Conservation (phyloP, 345 rosid genomes). For the Gynandropsis gynandra region DNA sequence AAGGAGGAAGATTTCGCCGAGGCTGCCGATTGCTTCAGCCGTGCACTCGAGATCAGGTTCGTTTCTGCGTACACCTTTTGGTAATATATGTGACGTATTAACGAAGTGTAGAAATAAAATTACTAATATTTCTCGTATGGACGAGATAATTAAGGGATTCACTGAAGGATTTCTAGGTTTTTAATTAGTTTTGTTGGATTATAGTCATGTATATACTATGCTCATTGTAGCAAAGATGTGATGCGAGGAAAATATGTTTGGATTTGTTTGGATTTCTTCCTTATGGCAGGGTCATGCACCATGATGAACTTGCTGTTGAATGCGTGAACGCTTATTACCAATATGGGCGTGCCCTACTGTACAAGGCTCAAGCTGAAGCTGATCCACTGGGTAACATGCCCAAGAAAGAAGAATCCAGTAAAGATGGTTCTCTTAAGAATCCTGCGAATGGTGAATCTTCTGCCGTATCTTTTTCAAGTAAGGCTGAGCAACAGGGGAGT, state of each 20-base stretch:
- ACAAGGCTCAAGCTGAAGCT: conserved; percentile 88
- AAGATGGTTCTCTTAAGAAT: conserved; percentile 40
- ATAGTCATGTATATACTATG: background rate
- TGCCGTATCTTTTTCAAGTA: conserved; percentile 37
- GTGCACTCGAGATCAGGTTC: conserved; percentile 88
- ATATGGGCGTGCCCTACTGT: conserved; percentile 72
- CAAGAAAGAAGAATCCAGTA: conserved; percentile 43
- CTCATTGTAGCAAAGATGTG: background rate
- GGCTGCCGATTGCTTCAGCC: conserved; percentile 92
- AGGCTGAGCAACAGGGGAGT: conserved; percentile 40
- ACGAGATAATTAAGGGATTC: conserved; percentile 7
- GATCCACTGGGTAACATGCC: conserved; percentile 78
- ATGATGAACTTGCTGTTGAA: conserved; percentile 70
- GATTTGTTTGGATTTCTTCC: background rate
- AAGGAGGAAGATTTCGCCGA: conserved; percentile 55
- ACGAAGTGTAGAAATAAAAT: background rate
- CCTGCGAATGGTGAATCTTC: conserved; percentile 39
- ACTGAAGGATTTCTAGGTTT: background rate
- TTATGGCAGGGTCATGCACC: conserved; percentile 47
- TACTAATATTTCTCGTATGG: background rate
- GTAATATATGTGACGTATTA: too few relatives aligned
- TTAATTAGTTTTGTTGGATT: background rate
- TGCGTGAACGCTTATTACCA: conserved; percentile 65
- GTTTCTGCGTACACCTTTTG: background rate
- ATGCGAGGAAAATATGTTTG: background rate